These are phyloP conservation scores for Naumovozyma dairenensis DNA, from an alignment of 805 yeast species.

Conservation along the genomic window DNA sequence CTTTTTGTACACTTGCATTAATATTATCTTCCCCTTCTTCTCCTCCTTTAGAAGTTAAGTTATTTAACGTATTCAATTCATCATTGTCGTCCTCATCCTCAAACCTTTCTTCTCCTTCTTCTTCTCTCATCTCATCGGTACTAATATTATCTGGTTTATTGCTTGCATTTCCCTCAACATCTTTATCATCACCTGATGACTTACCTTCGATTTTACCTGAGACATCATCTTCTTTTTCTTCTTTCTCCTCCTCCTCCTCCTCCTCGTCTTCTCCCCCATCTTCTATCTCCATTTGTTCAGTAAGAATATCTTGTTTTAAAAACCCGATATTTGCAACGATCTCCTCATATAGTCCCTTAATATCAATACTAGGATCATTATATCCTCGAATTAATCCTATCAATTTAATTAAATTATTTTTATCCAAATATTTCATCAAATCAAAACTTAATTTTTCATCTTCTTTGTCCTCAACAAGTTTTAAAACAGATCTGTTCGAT, in stretches of 20 bases:
- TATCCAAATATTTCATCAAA: slow-evolving; percentile 23
- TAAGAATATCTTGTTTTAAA: slow-evolving; percentile 8
- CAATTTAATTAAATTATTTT: slow-evolving; percentile 17
- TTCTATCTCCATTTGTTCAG: slow-evolving; percentile 2
- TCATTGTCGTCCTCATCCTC: slow-evolving; percentile 8
- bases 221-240: not conserved
- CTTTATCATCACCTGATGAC: slow-evolving; percentile 15
- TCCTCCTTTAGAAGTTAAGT: slow-evolving; percentile 10
- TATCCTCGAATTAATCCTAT: slow-evolving; percentile 21
- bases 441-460: slow-evolving; percentile 22
- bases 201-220: slow-evolving; percentile 1
- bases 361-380: slow-evolving; percentile 3
- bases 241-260: slow-evolving; percentile 1
- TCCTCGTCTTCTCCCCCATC: slow-evolving; percentile 4
- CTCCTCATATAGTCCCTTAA: slow-evolving; percentile 11
- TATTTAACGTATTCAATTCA: slow-evolving; percentile 12
- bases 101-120: slow-evolving; percentile 1
- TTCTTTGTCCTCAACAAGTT: slow-evolving; percentile 15
- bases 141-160: too few relatives aligned
- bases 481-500: not conserved
- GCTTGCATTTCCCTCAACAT: slow-evolving; percentile 1
- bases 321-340: slow-evolving; percentile 10
- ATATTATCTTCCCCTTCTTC: too few relatives aligned
- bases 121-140: slow-evolving; percentile 3
- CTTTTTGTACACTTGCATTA: too few relatives aligned